Percentiles rank a stretch among this genome's conserved stretches.
phyloP scores from a whole-genome alignment of 1,284 basidiomycete species.

The Nidula niveotomentosa region DNA sequence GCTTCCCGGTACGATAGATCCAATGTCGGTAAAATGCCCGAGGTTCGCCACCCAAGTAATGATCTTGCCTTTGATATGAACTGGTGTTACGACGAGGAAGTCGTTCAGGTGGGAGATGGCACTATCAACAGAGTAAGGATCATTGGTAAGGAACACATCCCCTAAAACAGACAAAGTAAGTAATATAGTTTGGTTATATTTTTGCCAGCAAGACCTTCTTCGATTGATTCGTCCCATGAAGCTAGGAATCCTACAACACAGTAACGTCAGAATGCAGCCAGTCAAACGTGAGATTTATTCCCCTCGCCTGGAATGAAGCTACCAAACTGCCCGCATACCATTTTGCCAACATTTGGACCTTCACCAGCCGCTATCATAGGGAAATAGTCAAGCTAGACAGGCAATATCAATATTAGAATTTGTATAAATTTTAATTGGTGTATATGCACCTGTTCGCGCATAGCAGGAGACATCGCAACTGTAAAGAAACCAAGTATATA shows the following conservation, averaged over 20 bases:
- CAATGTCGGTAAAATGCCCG: slow-evolving; percentile 21
- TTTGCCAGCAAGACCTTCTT: slow-evolving; percentile 14
- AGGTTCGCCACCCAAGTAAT: slow-evolving; percentile 21
- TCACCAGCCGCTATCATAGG: slow-evolving; percentile 27
- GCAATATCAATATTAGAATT: not conserved
- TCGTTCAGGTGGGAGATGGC: slow-evolving; percentile 25
- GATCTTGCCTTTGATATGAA: slow-evolving; percentile 17
- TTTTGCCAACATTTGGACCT: slow-evolving; percentile 25
- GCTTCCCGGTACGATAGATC: slow-evolving; percentile 18
- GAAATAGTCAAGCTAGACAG: slow-evolving; percentile 19
- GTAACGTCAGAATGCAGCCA: not conserved
- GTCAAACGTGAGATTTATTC: not conserved
- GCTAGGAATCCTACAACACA: slow-evolving; percentile 13
- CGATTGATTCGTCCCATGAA: slow-evolving; percentile 23
- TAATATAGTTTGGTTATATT: too few species aligned
- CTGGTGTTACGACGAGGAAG: slow-evolving; percentile 22
- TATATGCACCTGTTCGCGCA: slow-evolving; percentile 23
- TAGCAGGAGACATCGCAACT: slow-evolving; percentile 26
- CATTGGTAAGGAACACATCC: slow-evolving; percentile 25
- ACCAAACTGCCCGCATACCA: slow-evolving; percentile 27
- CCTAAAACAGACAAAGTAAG: slow-evolving; percentile 3
- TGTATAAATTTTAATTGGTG: not conserved
- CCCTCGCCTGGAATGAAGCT: slow-evolving; percentile 18
- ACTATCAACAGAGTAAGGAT: slow-evolving; percentile 21
- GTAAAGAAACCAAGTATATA: not conserved